phyloP scores from a whole-genome alignment of 2,329 filamentous ascomycete genomes.

The Colletotrichum aenigma region DNA sequence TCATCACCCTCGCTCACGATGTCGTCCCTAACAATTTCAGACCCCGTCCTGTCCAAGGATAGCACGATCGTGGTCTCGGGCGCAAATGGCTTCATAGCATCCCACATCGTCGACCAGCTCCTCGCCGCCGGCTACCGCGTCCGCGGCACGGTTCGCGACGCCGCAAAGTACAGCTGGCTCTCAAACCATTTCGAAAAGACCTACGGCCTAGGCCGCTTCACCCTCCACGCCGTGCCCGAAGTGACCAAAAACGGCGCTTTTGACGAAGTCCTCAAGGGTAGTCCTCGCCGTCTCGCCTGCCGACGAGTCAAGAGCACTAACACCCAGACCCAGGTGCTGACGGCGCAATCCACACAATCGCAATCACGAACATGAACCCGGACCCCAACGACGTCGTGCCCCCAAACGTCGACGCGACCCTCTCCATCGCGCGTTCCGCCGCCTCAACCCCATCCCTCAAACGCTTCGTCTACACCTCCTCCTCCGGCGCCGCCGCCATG shows the following conservation, averaged over 20 bases:
- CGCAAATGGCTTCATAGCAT: conserved; percentile 46
- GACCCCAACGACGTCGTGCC: conserved; percentile 43
- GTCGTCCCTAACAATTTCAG: neutral
- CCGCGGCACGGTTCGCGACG: conserved; percentile 41
- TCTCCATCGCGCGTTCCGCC: conserved; percentile 36
- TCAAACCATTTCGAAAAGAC: conserved; percentile 29
- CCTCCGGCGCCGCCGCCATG: conserved; percentile 27
- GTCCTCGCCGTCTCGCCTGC: neutral
- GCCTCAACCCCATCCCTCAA: conserved; percentile 35
- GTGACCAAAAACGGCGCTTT: conserved; percentile 30
- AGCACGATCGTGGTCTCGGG: conserved; percentile 41
- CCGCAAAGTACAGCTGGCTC: conserved; percentile 31
- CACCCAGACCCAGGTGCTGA: conserved; percentile 4
- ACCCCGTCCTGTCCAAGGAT: neutral
- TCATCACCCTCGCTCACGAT: neutral
- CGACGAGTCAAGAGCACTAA: neutral
- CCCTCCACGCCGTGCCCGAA: conserved; percentile 36
- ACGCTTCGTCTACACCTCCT: conserved; percentile 44
- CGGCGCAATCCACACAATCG: conserved; percentile 42
- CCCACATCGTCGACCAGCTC: conserved; percentile 39
- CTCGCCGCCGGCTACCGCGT: conserved; percentile 39
- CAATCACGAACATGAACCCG: conserved; percentile 32
- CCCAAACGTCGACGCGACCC: conserved; percentile 28
- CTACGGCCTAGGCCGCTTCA: conserved; percentile 35
- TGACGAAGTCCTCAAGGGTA: conserved; percentile 30